A percentile compares a stretch with the other conserved stretches of the same genome.
phyloP scores from a whole-genome alignment of 139 green algal species.

The Auxenochlorella protothecoides region DNA sequence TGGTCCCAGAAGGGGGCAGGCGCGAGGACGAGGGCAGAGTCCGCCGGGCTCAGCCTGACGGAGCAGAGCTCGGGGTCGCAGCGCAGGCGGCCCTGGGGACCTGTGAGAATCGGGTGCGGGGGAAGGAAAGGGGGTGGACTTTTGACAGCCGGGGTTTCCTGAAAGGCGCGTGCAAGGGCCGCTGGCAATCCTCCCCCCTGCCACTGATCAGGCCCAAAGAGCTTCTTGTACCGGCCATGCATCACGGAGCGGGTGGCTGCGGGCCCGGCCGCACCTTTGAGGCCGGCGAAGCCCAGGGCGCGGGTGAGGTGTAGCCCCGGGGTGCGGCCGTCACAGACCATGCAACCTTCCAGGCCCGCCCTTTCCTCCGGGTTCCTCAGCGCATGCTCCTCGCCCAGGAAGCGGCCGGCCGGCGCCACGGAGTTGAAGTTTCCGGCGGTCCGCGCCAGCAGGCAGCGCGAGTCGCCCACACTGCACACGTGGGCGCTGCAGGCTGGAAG shows the following conservation, averaged over 20 bases:
- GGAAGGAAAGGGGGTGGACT: not conserved
- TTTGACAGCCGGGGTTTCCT: not conserved
- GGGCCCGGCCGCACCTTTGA: not conserved
- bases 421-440: slow-evolving; percentile 17
- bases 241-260: not conserved
- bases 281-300: not conserved
- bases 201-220: not conserved
- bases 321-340: not conserved
- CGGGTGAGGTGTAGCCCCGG: not conserved
- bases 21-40: too few relatives aligned
- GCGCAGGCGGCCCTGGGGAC: too few relatives aligned
- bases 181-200: not conserved
- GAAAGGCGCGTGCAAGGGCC: not conserved
- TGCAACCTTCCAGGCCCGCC: not conserved
- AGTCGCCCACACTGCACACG: slow-evolving; percentile 11
- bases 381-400: slow-evolving; percentile 7
- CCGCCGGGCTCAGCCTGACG: too few relatives aligned
- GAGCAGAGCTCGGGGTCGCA: too few relatives aligned
- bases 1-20: too few relatives aligned
- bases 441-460: slow-evolving; percentile 4
- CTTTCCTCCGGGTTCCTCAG: slow-evolving; percentile 1
- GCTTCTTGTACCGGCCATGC: not conserved
- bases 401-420: slow-evolving; percentile 6
- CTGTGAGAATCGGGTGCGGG: not conserved
- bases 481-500: not conserved